phyloP scores from a whole-genome alignment of 495 filamentous ascomycete genomes.

The Glarea lozoyensis region DNA sequence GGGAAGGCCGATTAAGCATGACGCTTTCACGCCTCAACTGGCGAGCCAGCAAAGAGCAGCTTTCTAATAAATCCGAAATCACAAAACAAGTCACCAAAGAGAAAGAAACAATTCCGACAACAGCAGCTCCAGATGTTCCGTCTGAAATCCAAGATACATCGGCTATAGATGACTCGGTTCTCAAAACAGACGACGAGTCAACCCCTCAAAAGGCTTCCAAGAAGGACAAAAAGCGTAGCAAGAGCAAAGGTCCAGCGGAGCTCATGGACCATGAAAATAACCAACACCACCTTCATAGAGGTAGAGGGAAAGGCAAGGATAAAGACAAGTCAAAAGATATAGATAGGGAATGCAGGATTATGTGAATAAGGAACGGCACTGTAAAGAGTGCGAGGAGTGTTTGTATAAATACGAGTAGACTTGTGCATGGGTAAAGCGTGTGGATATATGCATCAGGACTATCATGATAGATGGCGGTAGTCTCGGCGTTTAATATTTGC shows the following conservation, averaged over 20 bases:
- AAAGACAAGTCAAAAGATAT: slow-evolving; percentile 28
- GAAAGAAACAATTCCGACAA: slow-evolving; percentile 15
- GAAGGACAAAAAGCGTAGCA: slow-evolving; percentile 34
- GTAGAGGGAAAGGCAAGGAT: slow-evolving; percentile 29
- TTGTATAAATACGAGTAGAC: neutral
- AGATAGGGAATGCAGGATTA: slow-evolving; percentile 64
- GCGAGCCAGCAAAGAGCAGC: slow-evolving; percentile 39
- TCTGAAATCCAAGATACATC: slow-evolving; percentile 28
- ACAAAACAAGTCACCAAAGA: slow-evolving; percentile 24
- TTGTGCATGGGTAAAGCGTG: too few relatives aligned
- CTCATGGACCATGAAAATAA: slow-evolving; percentile 19
- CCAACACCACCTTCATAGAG: slow-evolving; percentile 13
- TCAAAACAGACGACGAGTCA: slow-evolving; percentile 28
- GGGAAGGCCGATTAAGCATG: slow-evolving; percentile 57
- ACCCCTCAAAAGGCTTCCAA: slow-evolving; percentile 29
- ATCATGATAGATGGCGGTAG: too few relatives aligned
- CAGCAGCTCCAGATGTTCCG: slow-evolving; percentile 24
- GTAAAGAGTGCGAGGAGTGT: neutral
- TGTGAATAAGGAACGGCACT: slow-evolving; percentile 32
- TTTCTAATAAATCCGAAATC: slow-evolving; percentile 25
- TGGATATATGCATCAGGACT: too few relatives aligned
- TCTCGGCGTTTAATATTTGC: too few relatives aligned
- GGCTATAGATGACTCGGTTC: slow-evolving; percentile 34
- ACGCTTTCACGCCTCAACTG: slow-evolving; percentile 55
- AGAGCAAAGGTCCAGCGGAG: slow-evolving; percentile 20